phyloP scores from a whole-genome alignment of 2,329 filamentous ascomycete genomes.

The Penicillium occitanis region DNA sequence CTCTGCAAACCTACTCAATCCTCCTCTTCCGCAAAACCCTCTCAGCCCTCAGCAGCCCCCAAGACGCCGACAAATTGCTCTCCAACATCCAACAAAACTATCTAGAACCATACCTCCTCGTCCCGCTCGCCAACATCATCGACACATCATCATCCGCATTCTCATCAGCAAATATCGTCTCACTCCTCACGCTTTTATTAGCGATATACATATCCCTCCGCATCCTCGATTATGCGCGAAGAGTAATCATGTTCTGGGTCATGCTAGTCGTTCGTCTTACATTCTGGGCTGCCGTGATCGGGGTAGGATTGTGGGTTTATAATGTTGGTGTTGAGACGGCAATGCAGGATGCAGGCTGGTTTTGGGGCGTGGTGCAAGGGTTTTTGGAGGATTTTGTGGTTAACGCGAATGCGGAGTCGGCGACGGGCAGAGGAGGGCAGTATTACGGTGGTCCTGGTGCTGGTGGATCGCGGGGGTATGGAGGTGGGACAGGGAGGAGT shows the following conservation, averaged over 20 bases:
- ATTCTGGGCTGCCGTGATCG: slow-evolving; percentile 63
- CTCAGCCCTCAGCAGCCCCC: slow-evolving; percentile 21
- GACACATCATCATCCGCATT: slow-evolving; percentile 34
- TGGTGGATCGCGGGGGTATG: neutral
- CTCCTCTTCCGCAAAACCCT: slow-evolving; percentile 19
- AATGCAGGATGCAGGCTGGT: slow-evolving; percentile 43
- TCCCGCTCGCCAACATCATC: slow-evolving; percentile 38
- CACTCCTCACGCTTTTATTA: slow-evolving; percentile 53
- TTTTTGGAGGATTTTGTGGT: slow-evolving; percentile 59
- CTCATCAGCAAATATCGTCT: slow-evolving; percentile 37
- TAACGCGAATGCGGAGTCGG: slow-evolving; percentile 16
- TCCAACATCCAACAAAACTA: slow-evolving; percentile 34
- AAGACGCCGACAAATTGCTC: slow-evolving; percentile 25
- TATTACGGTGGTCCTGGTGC: neutral
- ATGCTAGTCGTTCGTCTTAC: slow-evolving; percentile 62
- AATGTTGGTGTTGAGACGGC: slow-evolving; percentile 36
- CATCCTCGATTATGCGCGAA: slow-evolving; percentile 67
- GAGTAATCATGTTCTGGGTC: slow-evolving; percentile 75
- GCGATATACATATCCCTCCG: slow-evolving; percentile 64
- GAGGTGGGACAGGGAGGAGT: slow-evolving; percentile 13
- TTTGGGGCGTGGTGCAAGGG: slow-evolving; percentile 65
- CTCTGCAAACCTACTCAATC: slow-evolving; percentile 22
- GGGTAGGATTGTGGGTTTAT: slow-evolving; percentile 58
- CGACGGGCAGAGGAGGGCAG: neutral
- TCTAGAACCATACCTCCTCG: slow-evolving; percentile 53